Evolutionary conservation across 2,329 filamentous ascomycete genomes (phyloP), one percentile per base, ranked within the genome.

Genomic region (Aureobasidium uvarum): DNA sequence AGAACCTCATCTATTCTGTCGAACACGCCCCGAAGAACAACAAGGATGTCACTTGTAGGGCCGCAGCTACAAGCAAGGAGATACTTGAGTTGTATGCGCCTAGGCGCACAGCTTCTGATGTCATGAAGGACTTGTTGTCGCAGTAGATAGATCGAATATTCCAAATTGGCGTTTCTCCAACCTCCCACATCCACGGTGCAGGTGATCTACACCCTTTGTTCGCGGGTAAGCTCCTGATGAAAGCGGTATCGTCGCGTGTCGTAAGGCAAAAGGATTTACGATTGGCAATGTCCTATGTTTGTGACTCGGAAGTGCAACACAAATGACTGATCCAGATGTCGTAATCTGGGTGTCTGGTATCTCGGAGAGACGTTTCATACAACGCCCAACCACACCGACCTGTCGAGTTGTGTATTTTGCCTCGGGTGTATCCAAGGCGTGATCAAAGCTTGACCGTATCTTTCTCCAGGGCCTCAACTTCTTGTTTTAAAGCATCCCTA

Each of bases 401-500:
- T 25, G 4, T 25, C 25, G 25, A 25, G 25, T 25, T 25, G 2
- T 25, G 25, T 25, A 25, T 25, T 25, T 25, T 25, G 25, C 4
- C 25, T 25, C 25, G 25, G 25, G 25, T 25, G 25, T 25, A 2
- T 25, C 3, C 33, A 36, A 36, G 33, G 33, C 11, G 33, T 31
- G 14, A 25, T 68, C 56, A 68, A 25, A 68, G 58, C 51, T 68
- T 68, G 41, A 41, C 51, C 14, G 33, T 64, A 11, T 41, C 51
- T 46, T 62, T 48, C 33, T 60, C 43, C n/a, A 67, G 23, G 20
- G 63, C 60, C 66, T 69, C 69, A 11, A 79, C 62, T 70, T 80
- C 78, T 43, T 71, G 70, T 58, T 72, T 72, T 46, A 83, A 62
- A n/a, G 76, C 77, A 38, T 69, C 72, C 65, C 81, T 73, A 73